Evolutionary conservation across 2,329 filamentous ascomycete species (phyloP).

Genomic region (Sporothrix variecibatus): DNA sequence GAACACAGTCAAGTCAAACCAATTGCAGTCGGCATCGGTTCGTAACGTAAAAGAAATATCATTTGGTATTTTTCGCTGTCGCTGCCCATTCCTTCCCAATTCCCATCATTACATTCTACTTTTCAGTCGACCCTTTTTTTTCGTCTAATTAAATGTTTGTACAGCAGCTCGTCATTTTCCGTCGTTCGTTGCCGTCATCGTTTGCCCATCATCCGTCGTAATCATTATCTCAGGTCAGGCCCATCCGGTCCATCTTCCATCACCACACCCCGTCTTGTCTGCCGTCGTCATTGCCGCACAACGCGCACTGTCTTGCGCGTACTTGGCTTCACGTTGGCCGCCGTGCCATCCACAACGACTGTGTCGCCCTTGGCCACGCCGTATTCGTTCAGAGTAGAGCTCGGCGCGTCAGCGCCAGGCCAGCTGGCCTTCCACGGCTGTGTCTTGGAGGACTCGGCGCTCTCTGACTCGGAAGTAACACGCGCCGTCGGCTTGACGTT

Average conservation of each 20-base stretch:
- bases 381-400: no score
- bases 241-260: not conserved
- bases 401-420: constrained; percentile 20
- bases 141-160: not conserved
- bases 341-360: constrained; percentile 28
- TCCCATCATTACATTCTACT: not conserved
- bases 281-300: not conserved
- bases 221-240: not conserved
- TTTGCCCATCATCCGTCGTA: not conserved
- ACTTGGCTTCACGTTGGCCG: constrained; percentile 28
- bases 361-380: constrained; percentile 26
- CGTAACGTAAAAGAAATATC: not conserved
- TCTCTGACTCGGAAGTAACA: not conserved
- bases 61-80: not conserved
- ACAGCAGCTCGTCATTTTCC: no score
- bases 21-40: no score
- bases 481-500: constrained; percentile 27
- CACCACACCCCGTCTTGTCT: not conserved
- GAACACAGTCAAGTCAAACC: not conserved
- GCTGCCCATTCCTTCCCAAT: not conserved
- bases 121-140: not conserved
- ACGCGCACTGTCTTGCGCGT: constrained; percentile 22
- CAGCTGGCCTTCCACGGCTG: constrained; percentile 30
- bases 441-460: constrained; percentile 8
- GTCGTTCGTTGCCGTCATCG: no score